Evolutionary conservation across 2,329 filamentous ascomycete species (phyloP).

Genomic region (Monosporascus ibericus): DNA sequence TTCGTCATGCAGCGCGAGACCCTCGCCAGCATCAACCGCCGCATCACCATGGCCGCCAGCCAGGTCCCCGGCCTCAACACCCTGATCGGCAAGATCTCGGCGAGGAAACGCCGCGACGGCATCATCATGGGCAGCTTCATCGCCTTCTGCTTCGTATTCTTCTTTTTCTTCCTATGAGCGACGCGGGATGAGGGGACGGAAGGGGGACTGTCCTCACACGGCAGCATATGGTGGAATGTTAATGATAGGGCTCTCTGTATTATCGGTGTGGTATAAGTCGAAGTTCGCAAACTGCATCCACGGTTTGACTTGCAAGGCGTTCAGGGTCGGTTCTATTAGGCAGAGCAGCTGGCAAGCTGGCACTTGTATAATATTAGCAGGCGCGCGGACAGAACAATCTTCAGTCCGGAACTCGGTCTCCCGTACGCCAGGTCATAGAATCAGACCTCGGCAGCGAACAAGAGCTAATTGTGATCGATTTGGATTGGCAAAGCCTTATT

Average conservation of each 20-base stretch:
- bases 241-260: not conserved
- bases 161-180: slow-evolving; percentile 69
- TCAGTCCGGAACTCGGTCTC: not conserved
- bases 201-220: not conserved
- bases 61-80: slow-evolving; percentile 91
- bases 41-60: slow-evolving; percentile 83
- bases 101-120: slow-evolving; percentile 90
- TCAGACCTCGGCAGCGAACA: not conserved
- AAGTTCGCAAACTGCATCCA: not conserved
- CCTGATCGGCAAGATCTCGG: slow-evolving; percentile 85
- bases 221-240: too few species aligned
- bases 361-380: not conserved
- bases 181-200: not conserved
- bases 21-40: slow-evolving; percentile 78
- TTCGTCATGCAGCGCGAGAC: slow-evolving; percentile 85
- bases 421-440: not conserved
- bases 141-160: slow-evolving; percentile 81
- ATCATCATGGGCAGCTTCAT: slow-evolving; percentile 91
- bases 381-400: not conserved
- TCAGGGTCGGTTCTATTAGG: not conserved
- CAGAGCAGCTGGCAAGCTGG: not conserved
- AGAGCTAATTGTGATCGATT: not conserved
- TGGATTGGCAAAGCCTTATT: too few species aligned
- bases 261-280: not conserved
- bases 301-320: slow-evolving; percentile 1